Evolutionary conservation across 352 stramenopile genomes (phyloP).

Genomic region (Globisporangium rhizosaccharum): DNA sequence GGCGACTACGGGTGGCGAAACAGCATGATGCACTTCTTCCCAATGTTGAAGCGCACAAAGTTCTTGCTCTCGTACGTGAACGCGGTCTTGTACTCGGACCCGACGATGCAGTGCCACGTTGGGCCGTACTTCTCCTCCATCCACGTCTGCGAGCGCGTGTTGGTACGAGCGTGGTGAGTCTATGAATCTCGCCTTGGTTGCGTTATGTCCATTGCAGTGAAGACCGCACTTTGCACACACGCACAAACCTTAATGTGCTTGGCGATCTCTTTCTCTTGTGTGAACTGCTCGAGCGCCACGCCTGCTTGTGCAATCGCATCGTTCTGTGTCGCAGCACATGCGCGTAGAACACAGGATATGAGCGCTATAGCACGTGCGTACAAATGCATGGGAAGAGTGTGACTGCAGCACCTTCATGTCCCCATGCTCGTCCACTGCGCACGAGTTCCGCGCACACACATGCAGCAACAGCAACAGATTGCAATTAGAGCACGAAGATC

Average conservation of each 20-base stretch:
- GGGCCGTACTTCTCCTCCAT: conserved; percentile 46
- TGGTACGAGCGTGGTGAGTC: not conserved
- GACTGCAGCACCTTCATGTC: conserved; percentile 58
- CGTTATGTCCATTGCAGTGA: too few relatives aligned
- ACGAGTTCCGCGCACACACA: conserved; percentile 1
- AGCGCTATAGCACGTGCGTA: not conserved
- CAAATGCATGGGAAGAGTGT: not conserved
- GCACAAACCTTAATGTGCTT: too few relatives aligned
- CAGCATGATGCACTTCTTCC: conserved; percentile 83
- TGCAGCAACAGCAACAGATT: not conserved
- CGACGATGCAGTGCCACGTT: conserved; percentile 77
- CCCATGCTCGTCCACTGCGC: conserved; percentile 74
- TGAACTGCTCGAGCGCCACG: too few relatives aligned
- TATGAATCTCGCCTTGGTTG: not conserved
- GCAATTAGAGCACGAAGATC: not conserved
- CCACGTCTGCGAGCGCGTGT: conserved; percentile 21
- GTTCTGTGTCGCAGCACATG: conserved; percentile 21
- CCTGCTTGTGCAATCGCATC: conserved; percentile 57
- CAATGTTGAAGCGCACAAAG: conserved; percentile 81
- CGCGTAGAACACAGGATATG: too few relatives aligned
- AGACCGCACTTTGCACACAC: too few relatives aligned
- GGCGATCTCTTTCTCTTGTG: too few relatives aligned
- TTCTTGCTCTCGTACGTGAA: conserved; percentile 82
- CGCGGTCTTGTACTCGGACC: conserved; percentile 68
- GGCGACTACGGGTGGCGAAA: conserved; percentile 54